phyloP scores from a whole-genome alignment of 768 basidiomycete species.

The Neoboletus magnificus region DNA sequence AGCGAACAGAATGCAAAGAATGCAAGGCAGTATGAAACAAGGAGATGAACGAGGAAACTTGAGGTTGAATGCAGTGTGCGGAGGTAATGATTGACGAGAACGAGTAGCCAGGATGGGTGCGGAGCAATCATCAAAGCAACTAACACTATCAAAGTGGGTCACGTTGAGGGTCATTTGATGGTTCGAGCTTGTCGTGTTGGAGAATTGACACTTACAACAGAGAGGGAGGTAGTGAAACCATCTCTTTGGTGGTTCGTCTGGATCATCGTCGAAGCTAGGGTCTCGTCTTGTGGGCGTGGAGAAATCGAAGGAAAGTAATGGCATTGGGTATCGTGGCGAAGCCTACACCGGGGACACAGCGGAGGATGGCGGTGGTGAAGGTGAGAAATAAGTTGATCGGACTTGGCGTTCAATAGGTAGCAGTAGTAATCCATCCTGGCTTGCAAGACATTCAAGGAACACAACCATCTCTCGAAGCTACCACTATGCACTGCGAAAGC shows the following conservation, averaged over 20 bases:
- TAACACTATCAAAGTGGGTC: conserved; percentile 34
- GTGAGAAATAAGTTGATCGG: conserved; percentile 4
- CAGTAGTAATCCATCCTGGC: not conserved
- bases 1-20: conserved; percentile 72
- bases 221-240: conserved; percentile 62
- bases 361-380: not conserved
- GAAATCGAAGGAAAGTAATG: conserved; percentile 31
- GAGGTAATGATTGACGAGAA: conserved; percentile 68
- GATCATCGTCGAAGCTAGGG: conserved; percentile 25
- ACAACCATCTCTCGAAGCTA: not conserved
- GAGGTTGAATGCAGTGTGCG: conserved; percentile 46
- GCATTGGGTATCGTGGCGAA: conserved; percentile 18
- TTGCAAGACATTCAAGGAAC: not conserved
- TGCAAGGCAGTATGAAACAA: conserved; percentile 59
- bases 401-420: not conserved
- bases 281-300: conserved; percentile 14
- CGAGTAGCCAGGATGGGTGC: conserved; percentile 67
- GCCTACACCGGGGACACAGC: too few relatives aligned
- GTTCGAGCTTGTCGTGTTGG: not conserved
- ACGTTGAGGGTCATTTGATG: conserved; percentile 1
- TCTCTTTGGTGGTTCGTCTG: conserved; percentile 38
- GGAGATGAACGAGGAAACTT: conserved; percentile 51
- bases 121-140: conserved; percentile 62
- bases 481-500: not conserved
- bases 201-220: conserved; percentile 38